These are phyloP conservation scores for Cryoendolithus antarcticus DNA, from an alignment of 2,329 filamentous ascomycete genomes.

Conservation along the genomic window DNA sequence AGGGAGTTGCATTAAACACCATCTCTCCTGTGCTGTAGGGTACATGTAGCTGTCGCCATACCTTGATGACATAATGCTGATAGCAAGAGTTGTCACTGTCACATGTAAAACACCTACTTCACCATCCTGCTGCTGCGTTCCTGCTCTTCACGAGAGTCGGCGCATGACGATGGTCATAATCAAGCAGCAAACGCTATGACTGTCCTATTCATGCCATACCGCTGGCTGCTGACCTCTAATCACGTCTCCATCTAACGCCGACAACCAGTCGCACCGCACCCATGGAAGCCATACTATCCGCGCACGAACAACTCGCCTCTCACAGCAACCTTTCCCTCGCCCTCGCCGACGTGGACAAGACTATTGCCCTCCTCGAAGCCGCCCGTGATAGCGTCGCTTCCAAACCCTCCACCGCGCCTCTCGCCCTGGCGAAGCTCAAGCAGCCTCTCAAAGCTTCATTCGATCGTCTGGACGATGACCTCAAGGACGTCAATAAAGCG, in stretches of 20 bases:
- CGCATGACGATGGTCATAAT: too few relatives aligned
- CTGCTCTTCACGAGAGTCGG: too few relatives aligned
- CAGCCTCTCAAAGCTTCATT: slow-evolving; percentile 72
- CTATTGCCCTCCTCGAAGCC: slow-evolving; percentile 62
- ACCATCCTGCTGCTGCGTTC: too few relatives aligned
- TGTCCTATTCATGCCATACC: too few relatives aligned
- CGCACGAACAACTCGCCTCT: slow-evolving; percentile 60
- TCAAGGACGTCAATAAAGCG: slow-evolving; percentile 72
- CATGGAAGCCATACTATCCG: slow-evolving; percentile 58
- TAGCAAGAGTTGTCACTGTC: too few relatives aligned
- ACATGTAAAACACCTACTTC: too few relatives aligned
- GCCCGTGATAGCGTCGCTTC: slow-evolving; percentile 62
- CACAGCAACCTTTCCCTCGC: slow-evolving; percentile 57
- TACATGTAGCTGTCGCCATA: too few relatives aligned
- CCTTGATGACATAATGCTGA: too few relatives aligned
- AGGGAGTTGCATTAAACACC: too few relatives aligned
- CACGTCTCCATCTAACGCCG: not conserved
- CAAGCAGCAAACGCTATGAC: too few relatives aligned
- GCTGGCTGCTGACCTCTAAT: too few relatives aligned
- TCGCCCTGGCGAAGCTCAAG: slow-evolving; percentile 73
- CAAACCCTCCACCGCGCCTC: slow-evolving; percentile 57
- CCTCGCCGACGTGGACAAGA: slow-evolving; percentile 68
- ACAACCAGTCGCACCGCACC: not conserved
- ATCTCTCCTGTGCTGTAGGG: too few relatives aligned
- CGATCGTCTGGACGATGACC: slow-evolving; percentile 64